Base-by-base conservation (phyloP, 768 basidiomycete species). In the Tylopilus felleus region DNA sequence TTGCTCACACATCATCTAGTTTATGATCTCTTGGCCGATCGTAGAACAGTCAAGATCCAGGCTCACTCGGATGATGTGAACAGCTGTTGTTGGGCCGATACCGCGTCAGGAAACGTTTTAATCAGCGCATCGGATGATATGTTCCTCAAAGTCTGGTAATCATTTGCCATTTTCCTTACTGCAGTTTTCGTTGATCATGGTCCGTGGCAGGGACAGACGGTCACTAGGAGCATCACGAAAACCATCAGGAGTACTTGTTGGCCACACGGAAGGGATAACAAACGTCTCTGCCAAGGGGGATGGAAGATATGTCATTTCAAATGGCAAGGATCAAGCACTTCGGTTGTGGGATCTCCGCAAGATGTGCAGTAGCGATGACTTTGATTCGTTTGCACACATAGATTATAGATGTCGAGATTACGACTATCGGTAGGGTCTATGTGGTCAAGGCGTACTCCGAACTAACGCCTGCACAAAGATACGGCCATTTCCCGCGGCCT, bases 241-340 rank as follows among this genome's bases (percentile, higher is more conserved):
- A 62, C 93, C 97, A 9, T 93, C 93, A 4, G 97, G 96, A 21
- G 89, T 96, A 2, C 78, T 98, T 14, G 85, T 96, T 40, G 97
- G 97, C 0, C 96, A 98, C 59, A 97, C 93, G 0, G 95, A 98
- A 64, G 93, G 96, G 39, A 88, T 98, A 53, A 94, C 96, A 6
- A 91, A 92, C 59, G 93, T 97, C 14, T 88, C 93, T 31, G 88
- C 96, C 1, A 98, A 97, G 63, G 96, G 96, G 6, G 96, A 98
- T 65, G 96, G 96, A 9, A 85, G 96, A 55, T 98, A 98, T 67
- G 76, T 96, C 43, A 86, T 98, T 42, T 94, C 92, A 17, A 98
- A 98, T 64, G 93, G 93, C 35, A 98, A 98, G 71, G 96, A 98
- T 66, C 95, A 98, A 63, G 83, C 90, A 1, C 75, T 93, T 47